These are phyloP conservation scores for Nigrospora sphaerica DNA, from an alignment of 2,329 filamentous ascomycete species.

Conservation along the genomic window DNA sequence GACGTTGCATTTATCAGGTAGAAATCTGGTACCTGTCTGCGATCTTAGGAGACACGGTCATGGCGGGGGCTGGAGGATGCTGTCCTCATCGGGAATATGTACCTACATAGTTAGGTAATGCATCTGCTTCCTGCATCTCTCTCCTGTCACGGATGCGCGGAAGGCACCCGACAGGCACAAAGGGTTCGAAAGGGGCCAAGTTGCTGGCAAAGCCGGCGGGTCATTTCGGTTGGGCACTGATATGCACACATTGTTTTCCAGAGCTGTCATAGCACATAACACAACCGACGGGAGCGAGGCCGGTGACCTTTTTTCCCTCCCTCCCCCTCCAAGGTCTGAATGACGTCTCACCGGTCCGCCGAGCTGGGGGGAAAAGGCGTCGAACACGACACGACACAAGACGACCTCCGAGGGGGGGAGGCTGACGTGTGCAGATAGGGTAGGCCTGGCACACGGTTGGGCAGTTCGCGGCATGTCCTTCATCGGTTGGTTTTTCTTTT, in stretches of 20 bases:
- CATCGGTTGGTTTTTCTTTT: too few species aligned
- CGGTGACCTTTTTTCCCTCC: background rate
- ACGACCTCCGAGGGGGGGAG: too few species aligned
- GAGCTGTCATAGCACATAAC: background rate
- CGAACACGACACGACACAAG: background rate
- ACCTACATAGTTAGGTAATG: too few species aligned
- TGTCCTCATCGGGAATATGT: too few species aligned
- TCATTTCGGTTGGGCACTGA: background rate
- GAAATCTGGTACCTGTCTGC: too few species aligned
- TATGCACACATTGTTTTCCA: too few species aligned
- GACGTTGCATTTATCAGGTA: too few species aligned
- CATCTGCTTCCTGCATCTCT: background rate
- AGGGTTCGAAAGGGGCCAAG: background rate
- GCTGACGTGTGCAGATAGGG: too few species aligned
- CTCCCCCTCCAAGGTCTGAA: background rate
- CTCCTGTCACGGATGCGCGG: slow-evolving; percentile 1
- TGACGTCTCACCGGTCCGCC: background rate
- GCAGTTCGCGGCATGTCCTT: too few species aligned
- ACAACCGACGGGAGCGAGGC: background rate
- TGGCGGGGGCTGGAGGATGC: too few species aligned
- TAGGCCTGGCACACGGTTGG: too few species aligned
- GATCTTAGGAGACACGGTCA: too few species aligned
- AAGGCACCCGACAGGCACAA: background rate
- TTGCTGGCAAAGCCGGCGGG: background rate
- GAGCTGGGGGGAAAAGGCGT: background rate